Evolutionary conservation across 1,284 basidiomycete genomes (phyloP).

Genomic region (Puccinia polysora): DNA sequence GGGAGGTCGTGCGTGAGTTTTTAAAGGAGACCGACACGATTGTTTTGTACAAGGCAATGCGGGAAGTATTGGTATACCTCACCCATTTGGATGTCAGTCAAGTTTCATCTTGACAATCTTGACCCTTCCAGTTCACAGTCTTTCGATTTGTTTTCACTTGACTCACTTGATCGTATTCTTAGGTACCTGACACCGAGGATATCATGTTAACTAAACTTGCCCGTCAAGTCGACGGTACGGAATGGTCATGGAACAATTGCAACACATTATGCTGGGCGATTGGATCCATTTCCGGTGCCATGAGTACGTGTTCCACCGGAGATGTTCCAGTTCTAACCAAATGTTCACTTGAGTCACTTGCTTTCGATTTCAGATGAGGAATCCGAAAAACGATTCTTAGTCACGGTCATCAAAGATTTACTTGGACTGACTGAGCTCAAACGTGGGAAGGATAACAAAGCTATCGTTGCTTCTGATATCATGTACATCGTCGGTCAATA

Average conservation of each 20-base stretch:
- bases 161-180: no score
- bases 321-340: neutral
- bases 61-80: slow-evolving; percentile 84
- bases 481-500: slow-evolving; percentile 99
- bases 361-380: slow-evolving; percentile 67
- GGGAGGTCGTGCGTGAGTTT: slow-evolving; percentile 98
- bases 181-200: slow-evolving; percentile 44
- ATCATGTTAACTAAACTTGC: slow-evolving; percentile 43
- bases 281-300: slow-evolving; percentile 96
- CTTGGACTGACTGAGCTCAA: slow-evolving; percentile 96
- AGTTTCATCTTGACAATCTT: slow-evolving; percentile 51
- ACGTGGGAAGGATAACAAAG: slow-evolving; percentile 99
- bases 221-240: slow-evolving; percentile 72
- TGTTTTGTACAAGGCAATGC: slow-evolving; percentile 98
- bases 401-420: slow-evolving; percentile 98
- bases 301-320: slow-evolving; percentile 56
- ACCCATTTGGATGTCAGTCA: slow-evolving; percentile 86
- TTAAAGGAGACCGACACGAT: slow-evolving; percentile 99
- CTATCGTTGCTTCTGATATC: slow-evolving; percentile 98
- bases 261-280: slow-evolving; percentile 99
- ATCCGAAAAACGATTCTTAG: slow-evolving; percentile 96
- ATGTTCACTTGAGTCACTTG: neutral
- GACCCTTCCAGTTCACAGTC: slow-evolving; percentile 96
- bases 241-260: slow-evolving; percentile 99
- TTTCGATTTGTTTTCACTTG: neutral